Conservation (phyloP, 345 rosid genomes). For the Eutrema yunnanense region DNA sequence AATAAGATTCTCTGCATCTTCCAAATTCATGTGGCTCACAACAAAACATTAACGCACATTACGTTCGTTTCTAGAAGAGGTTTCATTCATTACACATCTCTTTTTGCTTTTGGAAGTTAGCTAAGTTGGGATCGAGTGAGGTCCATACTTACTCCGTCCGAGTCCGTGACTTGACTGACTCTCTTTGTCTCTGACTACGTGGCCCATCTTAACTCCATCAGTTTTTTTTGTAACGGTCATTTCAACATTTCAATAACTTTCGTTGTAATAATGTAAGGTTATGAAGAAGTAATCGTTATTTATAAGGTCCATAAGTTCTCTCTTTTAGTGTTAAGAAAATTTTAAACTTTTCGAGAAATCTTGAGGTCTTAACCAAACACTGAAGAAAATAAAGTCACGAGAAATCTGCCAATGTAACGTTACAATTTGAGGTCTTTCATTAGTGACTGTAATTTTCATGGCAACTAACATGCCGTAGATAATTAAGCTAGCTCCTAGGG, state of each 20-base stretch:
- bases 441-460: not conserved
- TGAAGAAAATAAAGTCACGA: not conserved
- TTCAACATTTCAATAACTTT: not conserved
- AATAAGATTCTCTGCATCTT: not conserved
- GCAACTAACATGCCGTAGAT: not conserved
- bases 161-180: conserved; percentile 14
- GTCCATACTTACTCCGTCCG: not conserved
- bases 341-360: not conserved
- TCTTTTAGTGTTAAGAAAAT: not conserved
- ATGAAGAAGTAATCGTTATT: not conserved
- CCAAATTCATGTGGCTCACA: conserved; percentile 18
- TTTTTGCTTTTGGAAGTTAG: conserved; percentile 12
- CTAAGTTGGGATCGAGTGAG: conserved; percentile 6
- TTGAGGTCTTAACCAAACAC: not conserved
- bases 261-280: not conserved
- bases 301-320: not conserved
- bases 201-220: conserved; percentile 9
- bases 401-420: not conserved
- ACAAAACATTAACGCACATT: not conserved
- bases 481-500: no score
- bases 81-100: conserved; percentile 1
- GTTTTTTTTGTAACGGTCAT: not conserved
- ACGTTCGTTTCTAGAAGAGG: not conserved
- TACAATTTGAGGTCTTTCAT: not conserved
- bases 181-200: conserved; percentile 8